These are phyloP conservation scores for Senecio squalidus DNA, from an alignment of 140 eudicot species.

Conservation along the genomic window DNA sequence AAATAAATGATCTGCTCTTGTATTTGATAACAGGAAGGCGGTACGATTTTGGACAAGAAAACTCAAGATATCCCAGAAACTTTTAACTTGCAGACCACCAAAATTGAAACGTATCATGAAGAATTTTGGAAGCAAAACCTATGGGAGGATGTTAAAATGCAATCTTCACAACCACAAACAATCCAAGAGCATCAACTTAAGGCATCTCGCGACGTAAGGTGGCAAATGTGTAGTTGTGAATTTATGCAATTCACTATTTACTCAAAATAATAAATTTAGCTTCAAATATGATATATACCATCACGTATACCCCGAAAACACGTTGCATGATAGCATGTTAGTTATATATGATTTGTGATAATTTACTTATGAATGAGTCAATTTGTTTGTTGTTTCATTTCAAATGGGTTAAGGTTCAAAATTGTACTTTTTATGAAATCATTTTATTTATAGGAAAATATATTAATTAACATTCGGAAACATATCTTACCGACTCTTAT, in stretches of 20 bases:
- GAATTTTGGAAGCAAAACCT: conserved; percentile 28
- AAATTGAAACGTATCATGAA: conserved; percentile 27
- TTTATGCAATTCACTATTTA: not conserved
- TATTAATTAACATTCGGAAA: too few relatives aligned
- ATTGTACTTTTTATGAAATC: too few relatives aligned
- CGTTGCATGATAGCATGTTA: too few relatives aligned
- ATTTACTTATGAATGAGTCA: too few relatives aligned
- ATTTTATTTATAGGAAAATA: too few relatives aligned
- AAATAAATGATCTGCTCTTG: not conserved
- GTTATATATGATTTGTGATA: too few relatives aligned
- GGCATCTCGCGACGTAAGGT: conserved; percentile 86
- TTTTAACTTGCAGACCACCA: conserved; percentile 35
- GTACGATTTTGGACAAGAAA: conserved; percentile 36
- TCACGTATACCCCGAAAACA: too few relatives aligned
- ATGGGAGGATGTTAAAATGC: conserved; percentile 21
- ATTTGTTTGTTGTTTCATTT: too few relatives aligned
- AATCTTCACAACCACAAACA: conserved; percentile 30
- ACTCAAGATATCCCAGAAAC: conserved; percentile 53
- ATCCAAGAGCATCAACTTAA: conserved; percentile 67
- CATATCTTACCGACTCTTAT: too few relatives aligned
- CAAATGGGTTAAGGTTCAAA: too few relatives aligned
- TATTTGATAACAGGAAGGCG: conserved; percentile 44
- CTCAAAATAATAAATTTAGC: not conserved
- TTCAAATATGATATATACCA: not conserved
- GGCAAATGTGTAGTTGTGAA: conserved; percentile 31